A percentile compares a stretch with the other conserved stretches of the same genome.
Evolutionary conservation across 2,329 filamentous ascomycete species (phyloP).

Genomic region (Aureobasidium sp.): DNA sequence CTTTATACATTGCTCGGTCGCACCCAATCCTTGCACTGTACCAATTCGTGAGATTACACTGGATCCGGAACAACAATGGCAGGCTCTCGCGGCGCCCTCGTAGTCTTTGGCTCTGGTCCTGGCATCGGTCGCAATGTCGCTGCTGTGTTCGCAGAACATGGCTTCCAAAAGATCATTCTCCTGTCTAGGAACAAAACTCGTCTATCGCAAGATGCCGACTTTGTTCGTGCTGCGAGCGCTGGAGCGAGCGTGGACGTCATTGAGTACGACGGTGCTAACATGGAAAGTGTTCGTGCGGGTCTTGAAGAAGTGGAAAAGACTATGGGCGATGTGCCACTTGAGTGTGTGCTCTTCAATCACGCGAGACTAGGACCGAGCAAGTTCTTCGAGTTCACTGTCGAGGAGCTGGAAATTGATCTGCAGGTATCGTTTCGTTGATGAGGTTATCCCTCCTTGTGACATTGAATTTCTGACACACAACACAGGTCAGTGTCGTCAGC

Average conservation of each 20-base stretch:
- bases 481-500: conserved; percentile 27
- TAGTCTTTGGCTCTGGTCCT: conserved; percentile 39
- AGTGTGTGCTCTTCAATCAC: conserved; percentile 45
- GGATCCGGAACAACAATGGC: background rate
- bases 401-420: conserved; percentile 42
- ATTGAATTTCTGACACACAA: background rate
- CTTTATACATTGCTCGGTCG: background rate
- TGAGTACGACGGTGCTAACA: conserved; percentile 36
- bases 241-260: conserved; percentile 34
- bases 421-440: conserved; percentile 29
- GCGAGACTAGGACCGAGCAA: conserved; percentile 37
- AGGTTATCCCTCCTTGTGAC: background rate
- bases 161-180: conserved; percentile 40
- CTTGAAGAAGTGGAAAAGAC: conserved; percentile 32
- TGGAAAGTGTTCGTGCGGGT: conserved; percentile 27
- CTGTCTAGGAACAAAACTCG: conserved; percentile 36
- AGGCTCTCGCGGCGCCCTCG: conserved; percentile 15
- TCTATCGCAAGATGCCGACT: conserved; percentile 28
- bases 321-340: conserved; percentile 32
- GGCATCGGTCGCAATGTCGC: conserved; percentile 39
- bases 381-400: conserved; percentile 33
- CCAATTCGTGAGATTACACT: background rate
- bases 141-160: conserved; percentile 32
- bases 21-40: background rate
- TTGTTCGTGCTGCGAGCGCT: conserved; percentile 25